These are phyloP conservation scores for Akebia trifoliata DNA, from an alignment of 164 flowering plant species.

Conservation along the genomic window DNA sequence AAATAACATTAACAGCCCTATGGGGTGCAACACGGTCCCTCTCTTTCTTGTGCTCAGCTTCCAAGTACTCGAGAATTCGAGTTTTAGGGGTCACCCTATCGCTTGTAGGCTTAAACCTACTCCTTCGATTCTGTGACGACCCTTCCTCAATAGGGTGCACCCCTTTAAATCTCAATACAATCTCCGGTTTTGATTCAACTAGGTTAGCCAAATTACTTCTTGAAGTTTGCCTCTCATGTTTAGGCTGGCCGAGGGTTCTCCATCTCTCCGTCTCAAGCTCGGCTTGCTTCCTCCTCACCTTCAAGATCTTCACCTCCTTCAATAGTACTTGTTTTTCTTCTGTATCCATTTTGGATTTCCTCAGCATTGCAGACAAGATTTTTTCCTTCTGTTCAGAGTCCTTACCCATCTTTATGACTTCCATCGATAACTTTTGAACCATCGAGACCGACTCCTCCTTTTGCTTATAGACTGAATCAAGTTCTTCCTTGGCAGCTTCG, in stretches of 20 bases:
- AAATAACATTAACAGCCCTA: background rate
- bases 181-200: constrained; percentile 25
- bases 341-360: constrained; percentile 74
- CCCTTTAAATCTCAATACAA: too few species aligned
- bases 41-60: constrained; percentile 24
- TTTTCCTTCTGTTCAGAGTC: constrained; percentile 88
- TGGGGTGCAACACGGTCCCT: constrained; percentile 14
- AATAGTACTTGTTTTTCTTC: constrained; percentile 62
- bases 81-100: constrained; percentile 11
- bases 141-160: constrained; percentile 17
- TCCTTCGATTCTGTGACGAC: constrained; percentile 24
- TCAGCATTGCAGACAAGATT: constrained; percentile 76
- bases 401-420: constrained; percentile 51
- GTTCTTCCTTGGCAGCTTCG: constrained; percentile 62
- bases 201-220: constrained; percentile 43
- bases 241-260: constrained; percentile 44
- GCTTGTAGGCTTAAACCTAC: constrained; percentile 19
- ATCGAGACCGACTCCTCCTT: constrained; percentile 58
- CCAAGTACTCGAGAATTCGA: constrained; percentile 21
- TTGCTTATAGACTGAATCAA: constrained; percentile 48
- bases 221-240: constrained; percentile 41
- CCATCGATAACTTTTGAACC: constrained; percentile 63
- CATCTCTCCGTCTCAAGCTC: constrained; percentile 56
- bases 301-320: constrained; percentile 65
- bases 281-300: constrained; percentile 65